Conservation (phyloP, 2,329 filamentous ascomycete species). For the Aspergillus fumigatiaffinis region DNA sequence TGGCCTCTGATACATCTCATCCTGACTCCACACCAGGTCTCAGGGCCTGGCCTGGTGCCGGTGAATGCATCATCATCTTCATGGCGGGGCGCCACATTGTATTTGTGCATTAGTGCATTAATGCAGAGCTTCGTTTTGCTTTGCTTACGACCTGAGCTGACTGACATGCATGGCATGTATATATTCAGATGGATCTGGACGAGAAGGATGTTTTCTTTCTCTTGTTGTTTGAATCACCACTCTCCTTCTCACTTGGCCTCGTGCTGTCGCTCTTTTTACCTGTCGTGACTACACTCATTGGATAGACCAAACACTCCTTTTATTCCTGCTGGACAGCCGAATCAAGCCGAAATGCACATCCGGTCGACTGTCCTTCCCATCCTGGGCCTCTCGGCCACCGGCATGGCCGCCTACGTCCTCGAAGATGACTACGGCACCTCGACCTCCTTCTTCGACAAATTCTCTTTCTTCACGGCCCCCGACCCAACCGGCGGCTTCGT, state of each 20-base stretch:
- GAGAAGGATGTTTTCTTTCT: too few species aligned
- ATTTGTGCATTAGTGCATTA: not conserved
- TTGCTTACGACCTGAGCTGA: not conserved
- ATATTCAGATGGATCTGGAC: not conserved
- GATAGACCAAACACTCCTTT: not conserved
- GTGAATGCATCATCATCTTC: slow-evolving; percentile 22
- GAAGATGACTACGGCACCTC: slow-evolving; percentile 46
- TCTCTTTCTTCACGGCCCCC: slow-evolving; percentile 47
- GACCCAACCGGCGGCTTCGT: slow-evolving; percentile 78
- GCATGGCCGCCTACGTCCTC: slow-evolving; percentile 38
- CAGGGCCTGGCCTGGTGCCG: slow-evolving; percentile 28
- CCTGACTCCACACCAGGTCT: slow-evolving; percentile 4
- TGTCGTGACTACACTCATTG: slow-evolving; percentile 1
- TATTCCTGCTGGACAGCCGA: slow-evolving; percentile 1
- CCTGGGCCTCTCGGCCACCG: slow-evolving; percentile 26
- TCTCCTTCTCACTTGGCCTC: not conserved
- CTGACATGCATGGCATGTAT: not conserved
- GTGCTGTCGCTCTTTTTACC: slow-evolving; percentile 1
- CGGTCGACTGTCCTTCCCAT: slow-evolving; percentile 24
- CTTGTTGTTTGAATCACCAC: not conserved
- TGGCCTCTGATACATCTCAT: not conserved
- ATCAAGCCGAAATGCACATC: slow-evolving; percentile 21
- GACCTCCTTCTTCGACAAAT: slow-evolving; percentile 49
- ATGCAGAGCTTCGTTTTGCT: not conserved
- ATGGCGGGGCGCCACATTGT: slow-evolving; percentile 18